These are phyloP conservation scores for Trichosporon faecale DNA, from an alignment of 1,284 basidiomycete genomes.

Conservation along the genomic window DNA sequence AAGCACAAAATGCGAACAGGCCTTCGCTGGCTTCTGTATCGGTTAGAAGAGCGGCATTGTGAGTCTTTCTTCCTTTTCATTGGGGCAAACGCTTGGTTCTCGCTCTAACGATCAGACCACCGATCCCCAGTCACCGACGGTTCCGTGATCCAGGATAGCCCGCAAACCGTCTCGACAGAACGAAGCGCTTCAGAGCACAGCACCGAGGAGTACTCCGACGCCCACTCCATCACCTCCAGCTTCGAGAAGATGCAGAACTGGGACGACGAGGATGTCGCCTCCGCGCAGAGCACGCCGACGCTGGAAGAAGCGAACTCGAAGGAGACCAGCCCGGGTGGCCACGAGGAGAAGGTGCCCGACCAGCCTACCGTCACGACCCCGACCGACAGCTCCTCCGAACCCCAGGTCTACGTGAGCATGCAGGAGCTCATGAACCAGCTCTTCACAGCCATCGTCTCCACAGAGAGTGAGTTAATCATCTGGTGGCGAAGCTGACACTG, in stretches of 20 bases:
- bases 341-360: conserved; percentile 7
- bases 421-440: conserved; percentile 41
- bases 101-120: background rate
- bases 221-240: conserved; percentile 35
- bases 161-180: background rate
- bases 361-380: background rate
- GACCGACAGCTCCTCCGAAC: background rate
- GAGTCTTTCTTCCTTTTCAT: conserved; percentile 21
- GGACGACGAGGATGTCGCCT: conserved; percentile 1
- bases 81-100: background rate
- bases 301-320: conserved; percentile 3
- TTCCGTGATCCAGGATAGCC: background rate
- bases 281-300: conserved; percentile 13
- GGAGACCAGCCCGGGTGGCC: background rate
- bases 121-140: background rate
- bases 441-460: conserved; percentile 44
- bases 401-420: conserved; percentile 25
- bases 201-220: conserved; percentile 27
- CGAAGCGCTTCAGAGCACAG: conserved; percentile 3
- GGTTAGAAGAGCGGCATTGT: conserved; percentile 43
- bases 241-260: conserved; percentile 18
- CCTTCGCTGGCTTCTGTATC: conserved; percentile 48
- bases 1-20: conserved; percentile 51
- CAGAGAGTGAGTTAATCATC: conserved; percentile 34
- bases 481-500: background rate